Percentiles rank a stretch among this genome's conserved stretches.
Evolutionary conservation across 2,329 filamentous ascomycete genomes (phyloP).

Genomic region (Xylaria sp.): DNA sequence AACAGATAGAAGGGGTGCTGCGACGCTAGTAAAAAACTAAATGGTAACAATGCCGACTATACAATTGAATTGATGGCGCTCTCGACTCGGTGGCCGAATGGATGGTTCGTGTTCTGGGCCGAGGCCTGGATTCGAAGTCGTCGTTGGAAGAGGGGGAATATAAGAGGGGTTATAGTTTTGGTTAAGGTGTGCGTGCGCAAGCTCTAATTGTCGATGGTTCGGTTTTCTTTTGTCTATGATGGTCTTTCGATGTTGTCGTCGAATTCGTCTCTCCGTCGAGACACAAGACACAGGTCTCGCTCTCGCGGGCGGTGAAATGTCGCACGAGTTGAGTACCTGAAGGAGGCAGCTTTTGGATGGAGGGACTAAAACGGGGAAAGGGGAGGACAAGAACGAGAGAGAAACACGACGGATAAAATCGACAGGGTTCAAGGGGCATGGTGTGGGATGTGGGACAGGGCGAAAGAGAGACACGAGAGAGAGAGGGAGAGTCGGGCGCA

Average conservation of each 20-base stretch:
- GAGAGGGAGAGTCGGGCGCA: background rate
- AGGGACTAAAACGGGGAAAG: constrained; percentile 38
- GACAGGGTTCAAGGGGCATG: constrained; percentile 36
- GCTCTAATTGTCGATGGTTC: background rate
- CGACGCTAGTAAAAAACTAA: background rate
- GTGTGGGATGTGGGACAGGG: constrained; percentile 19
- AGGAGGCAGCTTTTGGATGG: constrained; percentile 27
- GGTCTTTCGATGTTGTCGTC: constrained; percentile 21
- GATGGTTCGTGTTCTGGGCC: background rate
- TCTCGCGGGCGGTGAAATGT: constrained; percentile 41
- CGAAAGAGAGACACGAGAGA: constrained; percentile 3
- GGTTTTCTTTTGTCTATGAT: background rate
- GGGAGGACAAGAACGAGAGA: constrained; percentile 38
- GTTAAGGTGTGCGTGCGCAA: constrained; percentile 18
- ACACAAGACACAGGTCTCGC: constrained; percentile 41
- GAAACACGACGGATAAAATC: constrained; percentile 30
- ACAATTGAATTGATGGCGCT: constrained; percentile 15
- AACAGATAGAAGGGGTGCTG: constrained; percentile 1
- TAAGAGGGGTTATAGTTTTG: constrained; percentile 24
- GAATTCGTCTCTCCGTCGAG: constrained; percentile 38
- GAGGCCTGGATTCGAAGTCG: background rate
- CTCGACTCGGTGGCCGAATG: background rate
- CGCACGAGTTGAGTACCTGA: constrained; percentile 34
- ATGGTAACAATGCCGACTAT: constrained; percentile 1
- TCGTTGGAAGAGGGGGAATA: constrained; percentile 8